phyloP scores from a whole-genome alignment of 192 early-diverging fungal genomes.

The Pilobolus umbonatus region DNA sequence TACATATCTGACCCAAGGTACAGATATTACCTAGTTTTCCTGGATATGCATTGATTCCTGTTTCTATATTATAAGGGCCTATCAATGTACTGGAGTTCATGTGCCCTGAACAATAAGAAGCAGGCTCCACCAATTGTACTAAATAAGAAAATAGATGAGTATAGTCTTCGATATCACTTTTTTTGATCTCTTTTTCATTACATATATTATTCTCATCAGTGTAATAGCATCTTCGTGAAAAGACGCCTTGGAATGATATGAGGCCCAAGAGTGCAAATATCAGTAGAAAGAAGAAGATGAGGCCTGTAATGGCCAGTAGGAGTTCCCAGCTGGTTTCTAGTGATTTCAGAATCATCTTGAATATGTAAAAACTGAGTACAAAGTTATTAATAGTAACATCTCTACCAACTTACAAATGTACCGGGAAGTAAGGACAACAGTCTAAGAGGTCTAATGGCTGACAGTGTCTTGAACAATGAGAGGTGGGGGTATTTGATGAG shows the following conservation, averaged over 20 bases:
- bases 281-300: constrained; percentile 47
- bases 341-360: constrained; percentile 31
- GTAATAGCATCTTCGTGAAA: constrained; percentile 36
- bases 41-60: constrained; percentile 6
- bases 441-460: constrained; percentile 43
- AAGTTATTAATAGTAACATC: not conserved
- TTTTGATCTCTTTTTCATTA: constrained; percentile 12
- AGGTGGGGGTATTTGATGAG: constrained; percentile 28
- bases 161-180: not conserved
- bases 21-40: constrained; percentile 44
- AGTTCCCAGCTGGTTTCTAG: constrained; percentile 28
- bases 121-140: constrained; percentile 21
- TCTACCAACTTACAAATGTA: constrained; percentile 25
- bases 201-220: constrained; percentile 21
- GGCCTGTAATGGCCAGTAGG: constrained; percentile 38
- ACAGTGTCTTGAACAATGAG: constrained; percentile 47
- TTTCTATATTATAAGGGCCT: constrained; percentile 12
- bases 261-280: constrained; percentile 42
- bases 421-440: constrained; percentile 40
- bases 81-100: constrained; percentile 19
- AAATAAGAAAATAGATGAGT: not conserved
- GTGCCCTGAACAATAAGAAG: constrained; percentile 29
- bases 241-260: constrained; percentile 46
- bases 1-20: constrained; percentile 37
- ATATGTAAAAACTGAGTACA: not conserved